Conservation (phyloP, 2,329 filamentous ascomycete genomes). For the Pseudopyricularia javanii region DNA sequence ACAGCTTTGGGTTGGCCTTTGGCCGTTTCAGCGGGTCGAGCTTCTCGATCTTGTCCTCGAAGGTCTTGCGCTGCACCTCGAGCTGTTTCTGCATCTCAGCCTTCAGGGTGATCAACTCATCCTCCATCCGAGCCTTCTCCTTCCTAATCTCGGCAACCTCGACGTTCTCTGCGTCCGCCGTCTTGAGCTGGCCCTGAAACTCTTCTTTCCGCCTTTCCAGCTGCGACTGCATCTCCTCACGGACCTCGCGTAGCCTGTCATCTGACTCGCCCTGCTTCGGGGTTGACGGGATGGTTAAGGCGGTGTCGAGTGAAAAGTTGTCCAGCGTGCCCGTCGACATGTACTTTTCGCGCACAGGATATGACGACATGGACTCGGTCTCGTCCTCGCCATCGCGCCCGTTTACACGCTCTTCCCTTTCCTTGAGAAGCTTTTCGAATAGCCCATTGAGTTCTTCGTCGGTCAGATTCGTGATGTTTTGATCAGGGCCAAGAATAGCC, state of each 20-base stretch:
- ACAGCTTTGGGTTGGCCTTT: slow-evolving; percentile 51
- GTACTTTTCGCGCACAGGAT: slow-evolving; percentile 84
- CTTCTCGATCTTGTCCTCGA: slow-evolving; percentile 72
- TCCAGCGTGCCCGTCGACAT: slow-evolving; percentile 89
- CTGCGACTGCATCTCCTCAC: slow-evolving; percentile 73
- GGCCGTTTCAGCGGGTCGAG: slow-evolving; percentile 52
- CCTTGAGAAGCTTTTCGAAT: slow-evolving; percentile 87
- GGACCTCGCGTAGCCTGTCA: slow-evolving; percentile 59
- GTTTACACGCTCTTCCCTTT: slow-evolving; percentile 62
- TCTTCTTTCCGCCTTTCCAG: slow-evolving; percentile 77
- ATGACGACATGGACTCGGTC: slow-evolving; percentile 78
- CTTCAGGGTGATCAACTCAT: slow-evolving; percentile 64
- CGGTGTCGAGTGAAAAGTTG: slow-evolving; percentile 91
- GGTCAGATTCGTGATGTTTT: slow-evolving; percentile 78
- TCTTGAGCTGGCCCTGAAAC: slow-evolving; percentile 65
- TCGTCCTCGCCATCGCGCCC: slow-evolving; percentile 77
- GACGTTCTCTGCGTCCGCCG: slow-evolving; percentile 59
- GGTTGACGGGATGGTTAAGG: slow-evolving; percentile 86
- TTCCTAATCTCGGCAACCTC: slow-evolving; percentile 74
- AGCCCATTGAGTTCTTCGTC: slow-evolving; percentile 90
- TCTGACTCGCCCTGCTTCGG: slow-evolving; percentile 69
- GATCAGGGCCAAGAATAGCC: slow-evolving; percentile 78
- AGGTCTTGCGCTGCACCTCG: slow-evolving; percentile 69
- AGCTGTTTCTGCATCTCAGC: slow-evolving; percentile 83
- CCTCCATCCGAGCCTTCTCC: slow-evolving; percentile 78